phyloP scores from a whole-genome alignment of 768 basidiomycete genomes.

The Pleurotus cornucopiae region DNA sequence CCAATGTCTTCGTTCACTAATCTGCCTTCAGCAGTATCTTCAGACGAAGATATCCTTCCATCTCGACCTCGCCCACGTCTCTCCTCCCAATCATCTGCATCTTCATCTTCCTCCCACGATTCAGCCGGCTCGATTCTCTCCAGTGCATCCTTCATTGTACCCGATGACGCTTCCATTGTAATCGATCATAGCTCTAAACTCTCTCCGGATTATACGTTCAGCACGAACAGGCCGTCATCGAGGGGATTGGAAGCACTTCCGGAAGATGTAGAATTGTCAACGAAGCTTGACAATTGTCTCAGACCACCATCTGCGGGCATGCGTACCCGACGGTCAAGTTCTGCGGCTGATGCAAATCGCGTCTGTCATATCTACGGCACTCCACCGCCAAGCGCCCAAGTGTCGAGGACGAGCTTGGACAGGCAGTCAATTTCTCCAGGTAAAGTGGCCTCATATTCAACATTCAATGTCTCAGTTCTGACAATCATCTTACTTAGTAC shows the following conservation, averaged over 20 bases:
- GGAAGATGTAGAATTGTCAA: constrained; percentile 11
- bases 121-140: constrained; percentile 11
- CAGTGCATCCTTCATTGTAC: constrained; percentile 28
- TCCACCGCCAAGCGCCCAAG: constrained; percentile 3
- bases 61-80: constrained; percentile 4
- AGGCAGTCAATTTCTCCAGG: neutral
- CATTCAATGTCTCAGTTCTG: neutral
- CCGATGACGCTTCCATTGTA: constrained; percentile 35
- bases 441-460: neutral
- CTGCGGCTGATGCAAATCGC: constrained; percentile 2
- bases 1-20: constrained; percentile 1
- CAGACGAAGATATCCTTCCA: neutral
- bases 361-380: constrained; percentile 6
- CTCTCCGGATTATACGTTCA: neutral
- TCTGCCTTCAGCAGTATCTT: constrained; percentile 3
- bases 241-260: constrained; percentile 12
- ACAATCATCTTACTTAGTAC: neutral
- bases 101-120: constrained; percentile 24
- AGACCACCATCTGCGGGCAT: neutral
- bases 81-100: constrained; percentile 5
- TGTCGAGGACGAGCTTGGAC: constrained; percentile 5
- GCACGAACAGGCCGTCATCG: neutral
- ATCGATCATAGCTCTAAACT: constrained; percentile 35
- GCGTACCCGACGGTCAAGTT: neutral
- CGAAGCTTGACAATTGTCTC: neutral